Evolutionary conservation across 139 green algal species (phyloP), one percentile per base, ranked within the genome.

Genomic region (Chlorella sp.): DNA sequence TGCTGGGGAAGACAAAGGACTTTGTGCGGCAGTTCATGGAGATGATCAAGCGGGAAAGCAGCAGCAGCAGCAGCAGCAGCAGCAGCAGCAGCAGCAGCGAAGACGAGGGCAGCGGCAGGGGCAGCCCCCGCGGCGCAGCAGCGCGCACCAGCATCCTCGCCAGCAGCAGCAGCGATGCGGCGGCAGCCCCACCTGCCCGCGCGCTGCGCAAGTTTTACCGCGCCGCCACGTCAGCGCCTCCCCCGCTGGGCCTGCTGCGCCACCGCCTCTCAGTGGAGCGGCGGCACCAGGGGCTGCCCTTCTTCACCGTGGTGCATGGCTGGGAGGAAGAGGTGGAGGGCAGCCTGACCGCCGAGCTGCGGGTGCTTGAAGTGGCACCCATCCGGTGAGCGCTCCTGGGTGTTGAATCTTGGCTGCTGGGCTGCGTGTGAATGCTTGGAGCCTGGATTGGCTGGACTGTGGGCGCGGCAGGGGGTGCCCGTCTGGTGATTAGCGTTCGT

Each of bases 1-100:
- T 98, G 74, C 88, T 97, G 81, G 91, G 82, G 32, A 89, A 85
- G 64, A 91, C 21, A 17, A 9, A 23, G 0, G 73, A n/a, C 15
- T 96, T 96, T 87, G 91, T 94, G 18, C 6, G 65, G 6, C 84
- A 75, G 65, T 95, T 96, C 76, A 92, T 92, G 78, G 67, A 44
- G 4, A 56, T 85, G 32, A 20, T 85, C 23, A 63, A 75, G 47
- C 68, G 32, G 15, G n/a, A 28, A 63, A 65, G 55, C 67, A 28
- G 47, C 67, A 69, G 47, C 47, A 57, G 60, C 76, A 62, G 60
- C 56, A n/a, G 57, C 36, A 72, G 36, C 13, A n/a, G 3, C 12
- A 41, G 75, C 12, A 38, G 76, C 51, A 69, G 20, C 32, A 56
- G 74, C 5, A 70, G 51, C 30, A 38, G 23, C 2, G 73, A 41